Evolutionary conservation across 345 rosid genomes (phyloP), one percentile per base, ranked within the genome.

Genomic region (Dipteronia sinensis): DNA sequence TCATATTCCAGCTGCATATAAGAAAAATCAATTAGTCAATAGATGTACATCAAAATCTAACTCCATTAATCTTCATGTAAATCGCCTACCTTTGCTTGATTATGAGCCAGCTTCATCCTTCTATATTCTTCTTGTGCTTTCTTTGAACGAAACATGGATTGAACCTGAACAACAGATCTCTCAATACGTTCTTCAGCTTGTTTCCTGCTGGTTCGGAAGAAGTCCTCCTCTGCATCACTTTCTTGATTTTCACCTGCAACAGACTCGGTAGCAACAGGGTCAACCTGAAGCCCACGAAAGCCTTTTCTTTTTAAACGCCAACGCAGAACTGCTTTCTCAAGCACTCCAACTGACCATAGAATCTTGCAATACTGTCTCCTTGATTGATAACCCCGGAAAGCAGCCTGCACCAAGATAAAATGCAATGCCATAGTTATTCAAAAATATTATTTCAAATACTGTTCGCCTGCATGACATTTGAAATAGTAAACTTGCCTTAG

Each of bases 121-220:
- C 89, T 83, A 82, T 96, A 96, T 61, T 96, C 97, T 62, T 88
- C 81, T 80, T 94, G 99, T 69, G 99, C 98, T 79, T 92, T 87
- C 94, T 87, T 96, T 71, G 99, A 96, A 55, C 98, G 93, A 81
- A 96, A 94, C 98, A 96, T 90, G 68, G 98, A 86, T 80, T 96
- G 98, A 44, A 96, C 98, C 23, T 86, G 82, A n/a, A 90, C 86
- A 44, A 92, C 98, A 13, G 98, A 88, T 79, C 89, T 93, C 89
- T 89, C 98, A 0, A 91, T 85, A 70, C 99, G 95, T 80, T 94
- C 98, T 81, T 91, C 95, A 4, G 98, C 98, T 81, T 96, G 99
- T 83, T 87, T 88, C 62, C 88, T 90, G 78, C 98, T 90, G 72
- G 86, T 76, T 86, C 74, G 81, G 84, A 85, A 94, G 81, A 92